Evolutionary conservation across 192 early-diverging fungal species (phyloP).

Genomic region (Coemansia sp.): DNA sequence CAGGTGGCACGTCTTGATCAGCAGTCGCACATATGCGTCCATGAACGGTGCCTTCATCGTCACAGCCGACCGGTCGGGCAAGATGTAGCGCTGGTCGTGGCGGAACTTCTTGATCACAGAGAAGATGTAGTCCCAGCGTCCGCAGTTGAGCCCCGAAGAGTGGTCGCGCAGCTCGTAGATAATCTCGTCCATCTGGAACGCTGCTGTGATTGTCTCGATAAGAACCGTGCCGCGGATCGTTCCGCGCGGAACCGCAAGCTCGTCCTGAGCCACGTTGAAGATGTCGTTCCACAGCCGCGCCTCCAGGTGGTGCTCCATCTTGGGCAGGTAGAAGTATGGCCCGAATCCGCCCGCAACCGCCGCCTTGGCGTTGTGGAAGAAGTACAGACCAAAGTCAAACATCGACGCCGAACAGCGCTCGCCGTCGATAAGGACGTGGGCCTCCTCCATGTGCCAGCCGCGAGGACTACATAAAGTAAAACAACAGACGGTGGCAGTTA

Average conservation of each 20-base stretch:
- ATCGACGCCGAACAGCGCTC: constrained; percentile 91
- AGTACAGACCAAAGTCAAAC: constrained; percentile 98
- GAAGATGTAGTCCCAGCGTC: constrained; percentile 99
- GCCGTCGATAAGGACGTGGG: constrained; percentile 90
- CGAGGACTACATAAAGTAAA: constrained; percentile 60
- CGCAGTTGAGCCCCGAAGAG: constrained; percentile 98
- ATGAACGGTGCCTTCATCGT: constrained; percentile 97
- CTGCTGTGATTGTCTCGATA: constrained; percentile 96
- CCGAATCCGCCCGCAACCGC: constrained; percentile 81
- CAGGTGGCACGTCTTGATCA: constrained; percentile 98
- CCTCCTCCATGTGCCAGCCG: constrained; percentile 99
- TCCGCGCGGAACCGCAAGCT: constrained; percentile 83
- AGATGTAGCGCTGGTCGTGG: constrained; percentile 77
- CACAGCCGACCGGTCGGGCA: constrained; percentile 89
- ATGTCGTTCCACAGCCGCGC: constrained; percentile 98
- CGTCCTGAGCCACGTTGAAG: constrained; percentile 94
- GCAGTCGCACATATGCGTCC: constrained; percentile 94
- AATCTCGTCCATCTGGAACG: constrained; percentile 99
- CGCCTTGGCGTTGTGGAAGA: constrained; percentile 96
- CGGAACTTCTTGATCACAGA: constrained; percentile 97
- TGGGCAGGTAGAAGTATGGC: constrained; percentile 98
- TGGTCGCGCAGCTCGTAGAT: constrained; percentile 99
- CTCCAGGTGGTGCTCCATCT: constrained; percentile 98
- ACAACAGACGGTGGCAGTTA: background rate
- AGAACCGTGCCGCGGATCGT: constrained; percentile 96